phyloP scores from a whole-genome alignment of 2,329 filamentous ascomycete species.

The Ceratocystis alfenasii region DNA sequence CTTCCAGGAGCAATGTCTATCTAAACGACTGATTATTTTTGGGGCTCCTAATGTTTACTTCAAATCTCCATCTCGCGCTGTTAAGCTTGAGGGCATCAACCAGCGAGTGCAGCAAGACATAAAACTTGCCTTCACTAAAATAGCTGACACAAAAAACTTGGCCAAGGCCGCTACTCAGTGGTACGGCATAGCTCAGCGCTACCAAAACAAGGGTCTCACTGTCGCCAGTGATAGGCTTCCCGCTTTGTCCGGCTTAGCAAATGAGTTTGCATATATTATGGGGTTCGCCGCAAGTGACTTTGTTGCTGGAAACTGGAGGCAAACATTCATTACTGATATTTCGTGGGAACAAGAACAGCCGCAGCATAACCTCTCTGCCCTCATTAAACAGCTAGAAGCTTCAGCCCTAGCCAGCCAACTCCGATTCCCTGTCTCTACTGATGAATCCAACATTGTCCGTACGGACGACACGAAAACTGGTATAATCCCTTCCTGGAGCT shows the following conservation, averaged over 20 bases:
- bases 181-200: neutral
- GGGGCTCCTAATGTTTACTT: too few species aligned
- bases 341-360: too few species aligned
- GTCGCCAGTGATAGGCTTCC: neutral
- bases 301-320: neutral
- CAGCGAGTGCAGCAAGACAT: neutral
- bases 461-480: too few species aligned
- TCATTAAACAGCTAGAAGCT: too few species aligned
- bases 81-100: too few species aligned
- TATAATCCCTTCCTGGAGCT: neutral
- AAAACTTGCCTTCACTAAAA: neutral
- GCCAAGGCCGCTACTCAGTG: neutral
- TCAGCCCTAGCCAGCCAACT: too few species aligned
- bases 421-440: too few species aligned
- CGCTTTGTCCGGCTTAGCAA: neutral
- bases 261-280: slow-evolving; percentile 1
- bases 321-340: neutral
- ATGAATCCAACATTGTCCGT: too few species aligned
- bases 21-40: too few species aligned
- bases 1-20: too few species aligned
- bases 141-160: neutral
- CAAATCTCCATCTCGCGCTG: too few species aligned
- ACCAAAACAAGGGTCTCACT: slow-evolving; percentile 6
- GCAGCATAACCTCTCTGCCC: too few species aligned
- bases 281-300: neutral